These are phyloP conservation scores for Acanthochlamys bracteata DNA, from an alignment of 106 monocot genomes.

Conservation along the genomic window DNA sequence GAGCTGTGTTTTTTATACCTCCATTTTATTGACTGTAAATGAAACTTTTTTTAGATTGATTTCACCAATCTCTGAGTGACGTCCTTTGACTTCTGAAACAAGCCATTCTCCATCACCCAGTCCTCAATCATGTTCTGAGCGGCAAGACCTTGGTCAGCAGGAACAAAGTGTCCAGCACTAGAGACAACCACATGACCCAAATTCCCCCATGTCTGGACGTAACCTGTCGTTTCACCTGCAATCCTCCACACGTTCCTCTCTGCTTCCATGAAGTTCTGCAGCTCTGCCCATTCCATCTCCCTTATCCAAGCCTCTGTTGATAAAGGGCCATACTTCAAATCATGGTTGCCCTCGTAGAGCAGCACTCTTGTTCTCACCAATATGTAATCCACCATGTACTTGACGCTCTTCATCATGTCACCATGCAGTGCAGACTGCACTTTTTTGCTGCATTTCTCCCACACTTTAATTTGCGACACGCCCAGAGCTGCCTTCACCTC, in stretches of 20 bases:
- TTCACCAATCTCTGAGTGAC: no score
- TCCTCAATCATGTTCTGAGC: conserved; percentile 83
- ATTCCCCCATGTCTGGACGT: conserved; percentile 55
- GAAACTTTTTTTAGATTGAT: no score
- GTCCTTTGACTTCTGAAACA: conserved; percentile 2
- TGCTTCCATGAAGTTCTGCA: conserved; percentile 40
- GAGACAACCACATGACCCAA: conserved; percentile 52
- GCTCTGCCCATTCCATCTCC: conserved; percentile 59
- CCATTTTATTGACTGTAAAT: no score
- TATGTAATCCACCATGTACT: conserved; percentile 57
- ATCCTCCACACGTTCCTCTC: conserved; percentile 68
- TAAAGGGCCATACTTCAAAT: conserved; percentile 64
- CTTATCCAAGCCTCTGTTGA: conserved; percentile 80
- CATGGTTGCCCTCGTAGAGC: conserved; percentile 67
- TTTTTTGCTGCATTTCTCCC: no score
- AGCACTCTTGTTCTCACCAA: conserved; percentile 41
- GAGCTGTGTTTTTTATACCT: no score
- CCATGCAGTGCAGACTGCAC: no score
- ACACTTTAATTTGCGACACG: no score
- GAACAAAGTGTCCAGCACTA: conserved; percentile 69
- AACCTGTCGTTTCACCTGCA: conserved; percentile 35
- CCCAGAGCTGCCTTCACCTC: no score
- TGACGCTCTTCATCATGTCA: conserved; percentile 38
- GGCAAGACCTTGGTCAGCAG: conserved; percentile 48
- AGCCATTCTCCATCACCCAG: conserved; percentile 53